Percentiles rank a stretch among this genome's conserved stretches.
These are phyloP conservation scores for Phaeoacremonium minimum DNA, from an alignment of 2,329 filamentous ascomycete species.

Conservation along the genomic window DNA sequence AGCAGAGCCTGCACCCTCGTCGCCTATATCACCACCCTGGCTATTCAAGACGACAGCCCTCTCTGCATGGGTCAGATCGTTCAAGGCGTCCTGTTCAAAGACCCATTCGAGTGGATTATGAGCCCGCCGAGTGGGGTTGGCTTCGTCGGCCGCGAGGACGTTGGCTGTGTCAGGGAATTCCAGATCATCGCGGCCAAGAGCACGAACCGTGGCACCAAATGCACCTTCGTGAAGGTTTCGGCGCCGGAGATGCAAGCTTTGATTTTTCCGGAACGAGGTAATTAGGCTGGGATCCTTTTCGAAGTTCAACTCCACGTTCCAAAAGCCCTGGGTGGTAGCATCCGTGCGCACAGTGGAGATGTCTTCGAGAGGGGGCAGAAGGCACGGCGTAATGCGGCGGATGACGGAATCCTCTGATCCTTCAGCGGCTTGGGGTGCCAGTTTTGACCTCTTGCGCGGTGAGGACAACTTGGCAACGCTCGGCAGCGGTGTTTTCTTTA, in stretches of 20 bases:
- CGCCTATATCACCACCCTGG: slow-evolving; percentile 39
- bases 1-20: slow-evolving; percentile 34
- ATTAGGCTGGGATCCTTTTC: slow-evolving; percentile 55
- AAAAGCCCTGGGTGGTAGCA: slow-evolving; percentile 62
- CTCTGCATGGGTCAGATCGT: slow-evolving; percentile 60
- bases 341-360: slow-evolving; percentile 58
- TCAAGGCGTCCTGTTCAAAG: slow-evolving; percentile 57
- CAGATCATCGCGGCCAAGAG: slow-evolving; percentile 49
- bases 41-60: slow-evolving; percentile 55
- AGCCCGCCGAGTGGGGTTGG: slow-evolving; percentile 17
- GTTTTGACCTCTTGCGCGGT: slow-evolving; percentile 28
- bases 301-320: slow-evolving; percentile 79
- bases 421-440: too few relatives aligned
- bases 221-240: slow-evolving; percentile 63
- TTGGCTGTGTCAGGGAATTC: neutral
- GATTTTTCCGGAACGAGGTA: slow-evolving; percentile 61
- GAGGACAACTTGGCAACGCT: slow-evolving; percentile 33
- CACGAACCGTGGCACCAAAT: slow-evolving; percentile 71
- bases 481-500: slow-evolving; percentile 24
- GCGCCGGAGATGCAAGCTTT: slow-evolving; percentile 70
- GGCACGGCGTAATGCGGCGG: slow-evolving; percentile 49
- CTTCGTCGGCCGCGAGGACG: slow-evolving; percentile 36
- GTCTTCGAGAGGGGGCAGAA: slow-evolving; percentile 60
- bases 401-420: slow-evolving; percentile 29
- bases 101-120: slow-evolving; percentile 66